Evolutionary conservation across 78 protist species (phyloP).

Genomic region (Polysphondylium violaceum): DNA sequence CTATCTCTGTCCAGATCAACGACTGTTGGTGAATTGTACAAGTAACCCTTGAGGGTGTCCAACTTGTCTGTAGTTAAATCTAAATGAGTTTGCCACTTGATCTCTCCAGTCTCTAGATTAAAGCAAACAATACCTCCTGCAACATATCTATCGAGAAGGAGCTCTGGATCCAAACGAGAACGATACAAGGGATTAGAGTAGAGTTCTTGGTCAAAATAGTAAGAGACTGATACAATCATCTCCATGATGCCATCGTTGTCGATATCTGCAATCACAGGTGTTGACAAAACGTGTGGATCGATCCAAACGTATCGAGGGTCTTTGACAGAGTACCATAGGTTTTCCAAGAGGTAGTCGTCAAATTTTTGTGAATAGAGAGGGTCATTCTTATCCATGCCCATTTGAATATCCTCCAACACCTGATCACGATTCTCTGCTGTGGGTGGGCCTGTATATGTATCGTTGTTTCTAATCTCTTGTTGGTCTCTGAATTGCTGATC

Average conservation of each 20-base stretch:
- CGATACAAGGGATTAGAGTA: slow-evolving; percentile 22
- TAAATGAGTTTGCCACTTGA: slow-evolving; percentile 80
- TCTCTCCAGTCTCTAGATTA: slow-evolving; percentile 32
- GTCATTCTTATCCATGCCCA: background rate
- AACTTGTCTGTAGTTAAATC: slow-evolving; percentile 75
- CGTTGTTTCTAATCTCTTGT: background rate
- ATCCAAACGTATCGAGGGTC: slow-evolving; percentile 45
- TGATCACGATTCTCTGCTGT: background rate
- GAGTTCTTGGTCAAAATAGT: slow-evolving; percentile 82
- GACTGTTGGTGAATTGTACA: slow-evolving; percentile 89
- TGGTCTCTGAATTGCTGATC: background rate
- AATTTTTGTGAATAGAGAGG: slow-evolving; percentile 7
- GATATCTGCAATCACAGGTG: slow-evolving; percentile 92
- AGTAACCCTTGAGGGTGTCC: slow-evolving; percentile 66
- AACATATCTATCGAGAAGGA: slow-evolving; percentile 79
- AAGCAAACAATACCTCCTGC: slow-evolving; percentile 90
- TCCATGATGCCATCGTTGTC: slow-evolving; percentile 89
- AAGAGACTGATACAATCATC: slow-evolving; percentile 88
- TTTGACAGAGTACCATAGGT: slow-evolving; percentile 29
- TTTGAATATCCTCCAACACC: no score
- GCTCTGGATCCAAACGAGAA: slow-evolving; percentile 2
- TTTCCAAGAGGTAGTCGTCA: slow-evolving; percentile 2
- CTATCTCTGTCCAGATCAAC: slow-evolving; percentile 90
- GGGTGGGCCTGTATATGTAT: background rate
- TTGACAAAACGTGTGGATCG: slow-evolving; percentile 90